Evolutionary conservation across 805 yeast species (phyloP), one percentile per base, ranked within the genome.

Genomic region (Saturnispora sekii): DNA sequence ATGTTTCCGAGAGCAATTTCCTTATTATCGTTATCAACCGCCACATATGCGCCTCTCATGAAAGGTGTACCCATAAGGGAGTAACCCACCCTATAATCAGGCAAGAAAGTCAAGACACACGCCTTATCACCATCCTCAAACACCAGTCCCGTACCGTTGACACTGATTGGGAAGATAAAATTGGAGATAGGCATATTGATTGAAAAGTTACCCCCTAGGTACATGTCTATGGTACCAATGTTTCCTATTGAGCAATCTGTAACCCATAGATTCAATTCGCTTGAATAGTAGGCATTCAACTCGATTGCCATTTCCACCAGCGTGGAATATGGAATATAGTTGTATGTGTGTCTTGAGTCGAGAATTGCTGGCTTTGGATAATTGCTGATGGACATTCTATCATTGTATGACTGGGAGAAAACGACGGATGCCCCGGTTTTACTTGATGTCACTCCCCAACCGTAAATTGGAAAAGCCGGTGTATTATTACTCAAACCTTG

Each of bases 241-340:
- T 61, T 53, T 1, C 68, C 70, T 12, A 81, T 62, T 10, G 71
- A 62, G 63, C 93, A 84, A 47, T 73, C 72, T 11, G 80, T 79
- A 12, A 81, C 53, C 90, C 90, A 84, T 14, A 70, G 54, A 18
- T 64, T 65, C 6, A 67, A 54, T 5, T 66, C 64, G 4, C 62
- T 58, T 3, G 73, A 69, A 56, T 75, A 84, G 50, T 69, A 73
- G 0, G 90, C 90, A 54, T 79, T 79, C 34, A 80, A 63, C 60
- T 84, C 89, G 21, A 82, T 67, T 0, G 89, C 86, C 29, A 84
- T 60, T 51, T 74, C 75, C 41, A 83, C 67, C 35, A 84, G 64
- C 5, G 75, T 57, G 38, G 72, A 70, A 35, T 71, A 61, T 0
- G 90, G 90, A 32, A 84, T 57, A 55, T 65, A 72, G 28, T 68